phyloP scores from a whole-genome alignment of 331 rosid genomes.

The Malus hybrid region DNA sequence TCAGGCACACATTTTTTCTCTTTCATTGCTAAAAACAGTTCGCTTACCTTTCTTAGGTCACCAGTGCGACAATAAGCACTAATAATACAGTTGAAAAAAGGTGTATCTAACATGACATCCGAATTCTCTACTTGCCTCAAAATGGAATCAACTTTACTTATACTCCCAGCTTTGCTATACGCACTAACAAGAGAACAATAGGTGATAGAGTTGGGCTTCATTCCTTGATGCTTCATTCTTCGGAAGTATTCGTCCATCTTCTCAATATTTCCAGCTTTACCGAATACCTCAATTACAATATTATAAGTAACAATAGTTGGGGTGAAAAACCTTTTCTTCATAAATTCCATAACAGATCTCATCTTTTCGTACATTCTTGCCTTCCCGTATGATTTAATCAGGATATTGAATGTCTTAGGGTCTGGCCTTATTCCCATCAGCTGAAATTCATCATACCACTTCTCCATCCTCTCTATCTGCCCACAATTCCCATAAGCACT shows the following conservation, averaged over 20 bases:
- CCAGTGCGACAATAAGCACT: conserved; percentile 67
- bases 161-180: conserved; percentile 48
- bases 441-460: conserved; percentile 85
- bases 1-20: conserved; percentile 66
- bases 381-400: conserved; percentile 79
- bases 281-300: conserved; percentile 68
- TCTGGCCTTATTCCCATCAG: conserved; percentile 73
- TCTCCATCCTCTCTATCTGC: conserved; percentile 74
- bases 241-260: conserved; percentile 59
- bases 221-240: conserved; percentile 71
- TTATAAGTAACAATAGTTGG: conserved; percentile 69
- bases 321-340: conserved; percentile 61
- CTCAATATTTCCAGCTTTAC: conserved; percentile 61
- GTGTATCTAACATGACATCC: conserved; percentile 67
- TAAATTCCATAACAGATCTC: conserved; percentile 56
- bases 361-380: conserved; percentile 66
- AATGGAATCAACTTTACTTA: conserved; percentile 61
- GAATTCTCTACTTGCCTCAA: conserved; percentile 74
- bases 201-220: conserved; percentile 79
- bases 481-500: conserved; percentile 62
- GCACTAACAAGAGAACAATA: conserved; percentile 80
- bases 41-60: conserved; percentile 51
- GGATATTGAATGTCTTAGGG: conserved; percentile 66
- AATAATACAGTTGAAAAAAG: conserved; percentile 69
- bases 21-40: conserved; percentile 59